Percentiles rank a stretch among this genome's conserved stretches.
phyloP scores from a whole-genome alignment of 352 stramenopile species.

The Phytophthora pluvialis region DNA sequence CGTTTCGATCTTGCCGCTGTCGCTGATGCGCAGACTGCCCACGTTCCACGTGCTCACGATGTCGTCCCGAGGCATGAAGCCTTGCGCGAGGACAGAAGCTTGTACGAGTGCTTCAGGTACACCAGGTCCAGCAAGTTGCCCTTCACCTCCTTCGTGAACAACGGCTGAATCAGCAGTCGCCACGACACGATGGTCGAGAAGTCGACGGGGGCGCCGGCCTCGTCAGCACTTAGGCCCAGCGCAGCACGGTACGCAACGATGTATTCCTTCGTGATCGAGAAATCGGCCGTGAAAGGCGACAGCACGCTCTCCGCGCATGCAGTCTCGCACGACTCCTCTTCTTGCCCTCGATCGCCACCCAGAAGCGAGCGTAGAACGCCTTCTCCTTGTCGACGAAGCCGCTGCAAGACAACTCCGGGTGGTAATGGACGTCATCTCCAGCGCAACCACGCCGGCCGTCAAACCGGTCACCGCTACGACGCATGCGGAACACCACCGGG shows the following conservation, averaged over 20 bases:
- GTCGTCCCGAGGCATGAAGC: conserved; percentile 57
- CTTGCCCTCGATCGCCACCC: conserved; percentile 64
- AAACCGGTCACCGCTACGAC: conserved; percentile 68
- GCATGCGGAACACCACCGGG: conserved; percentile 85
- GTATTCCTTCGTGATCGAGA: conserved; percentile 62
- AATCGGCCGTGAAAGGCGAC: conserved; percentile 67
- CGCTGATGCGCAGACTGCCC: conserved; percentile 74
- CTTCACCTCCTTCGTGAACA: conserved; percentile 85
- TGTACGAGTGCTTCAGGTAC: conserved; percentile 88
- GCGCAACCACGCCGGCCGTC: conserved; percentile 43
- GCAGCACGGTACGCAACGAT: conserved; percentile 67
- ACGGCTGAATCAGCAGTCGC: conserved; percentile 82
- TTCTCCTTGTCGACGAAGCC: conserved; percentile 69
- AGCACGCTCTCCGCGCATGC: conserved; percentile 69
- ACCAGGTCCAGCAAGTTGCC: conserved; percentile 86
- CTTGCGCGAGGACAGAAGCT: conserved; percentile 57
- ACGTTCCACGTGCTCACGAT: conserved; percentile 80
- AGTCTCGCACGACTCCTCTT: conserved; percentile 60
- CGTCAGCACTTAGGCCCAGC: conserved; percentile 46
- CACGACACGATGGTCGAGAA: conserved; percentile 85
- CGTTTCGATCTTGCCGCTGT: conserved; percentile 84
- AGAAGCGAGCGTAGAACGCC: conserved; percentile 81
- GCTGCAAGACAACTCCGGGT: conserved; percentile 45
- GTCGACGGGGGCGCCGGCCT: conserved; percentile 56
- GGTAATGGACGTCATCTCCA: conserved; percentile 64